Evolutionary conservation across 2,329 filamentous ascomycete species (phyloP).

Genomic region (Fusarium scirpi): DNA sequence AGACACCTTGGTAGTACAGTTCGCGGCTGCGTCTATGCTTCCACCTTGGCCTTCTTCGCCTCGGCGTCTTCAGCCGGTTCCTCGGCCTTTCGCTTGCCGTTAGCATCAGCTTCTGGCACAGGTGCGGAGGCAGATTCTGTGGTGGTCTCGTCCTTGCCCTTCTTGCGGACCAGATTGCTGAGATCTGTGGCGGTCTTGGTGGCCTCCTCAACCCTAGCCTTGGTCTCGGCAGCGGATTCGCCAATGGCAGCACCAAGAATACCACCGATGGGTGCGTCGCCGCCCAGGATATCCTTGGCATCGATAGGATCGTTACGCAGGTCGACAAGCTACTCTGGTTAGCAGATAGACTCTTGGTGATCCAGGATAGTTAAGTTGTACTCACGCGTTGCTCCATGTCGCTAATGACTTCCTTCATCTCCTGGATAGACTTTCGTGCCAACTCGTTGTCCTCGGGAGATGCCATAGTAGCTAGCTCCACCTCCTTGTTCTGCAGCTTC

Average conservation of each 20-base stretch:
- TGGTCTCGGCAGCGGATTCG: slow-evolving; percentile 69
- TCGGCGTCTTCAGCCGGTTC: slow-evolving; percentile 46
- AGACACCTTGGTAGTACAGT: background rate
- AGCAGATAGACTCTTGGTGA: background rate
- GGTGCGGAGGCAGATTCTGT: slow-evolving; percentile 14
- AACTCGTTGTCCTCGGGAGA: slow-evolving; percentile 75
- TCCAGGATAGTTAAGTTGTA: slow-evolving; percentile 27
- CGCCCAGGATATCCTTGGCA: slow-evolving; percentile 54
- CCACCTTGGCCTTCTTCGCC: slow-evolving; percentile 54
- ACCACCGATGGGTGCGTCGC: slow-evolving; percentile 61
- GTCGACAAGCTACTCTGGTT: slow-evolving; percentile 68
- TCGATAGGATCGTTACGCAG: slow-evolving; percentile 70
- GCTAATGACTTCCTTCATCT: slow-evolving; percentile 81
- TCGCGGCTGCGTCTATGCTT: slow-evolving; percentile 35
- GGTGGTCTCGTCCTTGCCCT: slow-evolving; percentile 56
- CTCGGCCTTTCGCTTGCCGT: slow-evolving; percentile 56
- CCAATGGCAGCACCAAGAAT: slow-evolving; percentile 74
- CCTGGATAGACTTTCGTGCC: slow-evolving; percentile 71
- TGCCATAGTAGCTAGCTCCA: slow-evolving; percentile 71
- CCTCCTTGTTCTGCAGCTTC: slow-evolving; percentile 77
- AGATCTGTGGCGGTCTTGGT: slow-evolving; percentile 81
- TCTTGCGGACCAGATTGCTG: slow-evolving; percentile 79
- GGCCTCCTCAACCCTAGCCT: slow-evolving; percentile 76
- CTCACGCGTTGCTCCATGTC: slow-evolving; percentile 82
- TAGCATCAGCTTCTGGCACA: slow-evolving; percentile 48